phyloP scores from a whole-genome alignment of 2,329 filamentous ascomycete genomes.

The Diaporthe destruens region DNA sequence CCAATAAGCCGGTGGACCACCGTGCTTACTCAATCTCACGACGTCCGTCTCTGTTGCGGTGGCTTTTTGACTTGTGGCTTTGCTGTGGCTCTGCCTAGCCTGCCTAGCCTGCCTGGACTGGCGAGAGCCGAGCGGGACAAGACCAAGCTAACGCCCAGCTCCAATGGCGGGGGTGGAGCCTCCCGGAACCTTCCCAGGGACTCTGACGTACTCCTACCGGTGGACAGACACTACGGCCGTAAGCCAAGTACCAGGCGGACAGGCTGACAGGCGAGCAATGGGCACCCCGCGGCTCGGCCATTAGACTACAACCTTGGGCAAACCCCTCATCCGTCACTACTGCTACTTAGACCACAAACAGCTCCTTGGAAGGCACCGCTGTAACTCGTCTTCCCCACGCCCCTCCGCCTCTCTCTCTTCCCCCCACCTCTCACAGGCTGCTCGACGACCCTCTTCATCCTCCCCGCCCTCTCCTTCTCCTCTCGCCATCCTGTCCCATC shows the following conservation, averaged over 20 bases:
- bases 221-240: too few species aligned
- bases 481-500: neutral
- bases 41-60: neutral
- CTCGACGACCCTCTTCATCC: conserved; percentile 4
- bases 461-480: neutral
- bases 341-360: neutral
- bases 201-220: conserved; percentile 4
- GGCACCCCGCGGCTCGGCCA: conserved; percentile 9
- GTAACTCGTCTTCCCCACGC: neutral
- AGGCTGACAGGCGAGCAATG: neutral
- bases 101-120: neutral
- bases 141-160: conserved; percentile 12
- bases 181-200: neutral
- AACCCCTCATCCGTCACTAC: neutral
- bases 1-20: neutral
- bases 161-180: conserved; percentile 19
- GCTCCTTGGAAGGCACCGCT: neutral
- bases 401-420: neutral
- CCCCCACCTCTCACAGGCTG: conserved; percentile 8
- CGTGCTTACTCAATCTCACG: conserved; percentile 17
- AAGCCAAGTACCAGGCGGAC: neutral
- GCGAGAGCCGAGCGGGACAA: neutral
- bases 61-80: neutral
- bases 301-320: neutral
- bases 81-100: neutral